Percentiles rank a stretch among this genome's conserved stretches.
phyloP scores from a whole-genome alignment of 1,139 yeast species.

The Pichia inconspicua region DNA sequence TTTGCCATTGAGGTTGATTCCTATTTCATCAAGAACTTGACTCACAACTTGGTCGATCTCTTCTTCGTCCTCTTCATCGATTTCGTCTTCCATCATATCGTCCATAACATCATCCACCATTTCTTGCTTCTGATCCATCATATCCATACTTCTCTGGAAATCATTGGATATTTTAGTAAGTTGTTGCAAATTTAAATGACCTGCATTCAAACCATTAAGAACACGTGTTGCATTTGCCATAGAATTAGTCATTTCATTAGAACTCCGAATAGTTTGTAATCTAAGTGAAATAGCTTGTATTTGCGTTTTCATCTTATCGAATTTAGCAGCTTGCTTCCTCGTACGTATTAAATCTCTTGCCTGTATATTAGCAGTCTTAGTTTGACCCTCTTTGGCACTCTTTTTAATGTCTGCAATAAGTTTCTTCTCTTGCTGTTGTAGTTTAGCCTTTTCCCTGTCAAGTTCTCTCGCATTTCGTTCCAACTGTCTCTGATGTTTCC shows the following conservation, averaged over 20 bases:
- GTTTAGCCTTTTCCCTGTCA: slow-evolving; percentile 74
- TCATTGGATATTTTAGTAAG: slow-evolving; percentile 88
- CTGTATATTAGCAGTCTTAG: slow-evolving; percentile 84
- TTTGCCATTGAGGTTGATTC: slow-evolving; percentile 70
- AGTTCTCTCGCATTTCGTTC: slow-evolving; percentile 92
- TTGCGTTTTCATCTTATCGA: slow-evolving; percentile 91
- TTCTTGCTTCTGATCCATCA: slow-evolving; percentile 98
- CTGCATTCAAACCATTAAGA: slow-evolving; percentile 74
- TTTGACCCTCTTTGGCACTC: slow-evolving; percentile 84
- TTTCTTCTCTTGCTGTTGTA: slow-evolving; percentile 88
- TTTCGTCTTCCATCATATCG: slow-evolving; percentile 84
- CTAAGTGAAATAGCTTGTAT: slow-evolving; percentile 88
- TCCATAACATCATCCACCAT: slow-evolving; percentile 98
- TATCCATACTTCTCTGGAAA: slow-evolving; percentile 85
- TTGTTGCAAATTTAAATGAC: slow-evolving; percentile 81
- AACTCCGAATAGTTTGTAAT: slow-evolving; percentile 82
- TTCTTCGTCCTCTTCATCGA: slow-evolving; percentile 70
- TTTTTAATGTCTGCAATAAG: slow-evolving; percentile 78
- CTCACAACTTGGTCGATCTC: slow-evolving; percentile 90
- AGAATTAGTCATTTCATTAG: slow-evolving; percentile 91
- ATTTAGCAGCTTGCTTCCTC: slow-evolving; percentile 64
- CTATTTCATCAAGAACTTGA: slow-evolving; percentile 91
- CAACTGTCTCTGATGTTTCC: slow-evolving; percentile 88
- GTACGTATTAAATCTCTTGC: slow-evolving; percentile 93
- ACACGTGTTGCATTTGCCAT: slow-evolving; percentile 94